Percentiles rank a stretch among this genome's conserved stretches.
Evolutionary conservation across 352 stramenopile genomes (phyloP).

Genomic region (Plasmopara viticola): DNA sequence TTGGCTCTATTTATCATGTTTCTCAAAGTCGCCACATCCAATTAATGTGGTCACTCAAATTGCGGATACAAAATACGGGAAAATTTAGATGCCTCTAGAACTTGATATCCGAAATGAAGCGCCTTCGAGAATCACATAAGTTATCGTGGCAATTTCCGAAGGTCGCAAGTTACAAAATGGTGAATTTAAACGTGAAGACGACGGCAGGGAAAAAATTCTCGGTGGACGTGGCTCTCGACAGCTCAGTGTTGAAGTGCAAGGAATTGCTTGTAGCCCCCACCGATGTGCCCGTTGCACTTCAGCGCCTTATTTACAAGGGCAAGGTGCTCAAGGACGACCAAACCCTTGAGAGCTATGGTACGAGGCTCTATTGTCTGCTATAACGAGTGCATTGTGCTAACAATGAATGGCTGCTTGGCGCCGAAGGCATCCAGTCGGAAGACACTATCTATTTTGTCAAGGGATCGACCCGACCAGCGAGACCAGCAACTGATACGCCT

Average conservation of each 20-base stretch:
- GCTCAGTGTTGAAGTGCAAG: constrained; percentile 74
- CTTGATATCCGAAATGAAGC: constrained; percentile 2
- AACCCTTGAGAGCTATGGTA: constrained; percentile 79
- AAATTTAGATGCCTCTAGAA: not conserved
- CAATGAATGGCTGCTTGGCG: not conserved
- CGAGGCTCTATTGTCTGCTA: constrained; percentile 1
- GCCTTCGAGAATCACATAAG: constrained; percentile 2
- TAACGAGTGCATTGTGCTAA: not conserved
- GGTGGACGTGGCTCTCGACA: constrained; percentile 65
- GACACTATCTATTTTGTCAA: constrained; percentile 86
- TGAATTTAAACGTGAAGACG: constrained; percentile 79
- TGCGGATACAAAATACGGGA: too few species aligned
- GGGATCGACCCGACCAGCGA: constrained; percentile 34
- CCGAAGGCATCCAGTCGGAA: constrained; percentile 59
- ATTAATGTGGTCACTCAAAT: too few species aligned
- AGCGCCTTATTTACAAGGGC: constrained; percentile 87
- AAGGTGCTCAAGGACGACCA: constrained; percentile 89
- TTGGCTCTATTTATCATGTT: not conserved
- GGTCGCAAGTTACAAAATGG: constrained; percentile 27
- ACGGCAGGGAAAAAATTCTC: constrained; percentile 74
- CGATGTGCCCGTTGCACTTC: constrained; percentile 62
- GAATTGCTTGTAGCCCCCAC: constrained; percentile 57
- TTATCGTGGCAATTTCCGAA: constrained; percentile 1
- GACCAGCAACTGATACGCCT: constrained; percentile 14
- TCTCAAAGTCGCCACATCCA: too few species aligned